These are phyloP conservation scores for Aspergillus persii DNA, from an alignment of 2,329 filamentous ascomycete genomes.

Conservation along the genomic window DNA sequence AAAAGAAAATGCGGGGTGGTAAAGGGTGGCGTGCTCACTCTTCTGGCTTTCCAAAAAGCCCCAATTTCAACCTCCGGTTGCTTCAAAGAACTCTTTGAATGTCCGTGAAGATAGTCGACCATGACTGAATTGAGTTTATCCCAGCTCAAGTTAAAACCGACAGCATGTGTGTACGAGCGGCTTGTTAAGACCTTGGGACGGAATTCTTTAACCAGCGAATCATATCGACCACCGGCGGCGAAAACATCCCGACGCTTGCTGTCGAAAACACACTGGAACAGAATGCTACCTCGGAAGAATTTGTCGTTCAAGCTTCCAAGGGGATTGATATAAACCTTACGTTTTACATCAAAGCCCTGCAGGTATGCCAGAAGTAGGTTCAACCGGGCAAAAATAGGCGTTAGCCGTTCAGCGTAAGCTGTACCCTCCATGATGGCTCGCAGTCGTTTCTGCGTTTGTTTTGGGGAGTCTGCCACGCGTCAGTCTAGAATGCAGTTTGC, in stretches of 20 bases:
- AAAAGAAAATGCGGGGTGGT: background rate
- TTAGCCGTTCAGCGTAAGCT: slow-evolving; percentile 50
- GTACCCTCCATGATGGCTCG: slow-evolving; percentile 55
- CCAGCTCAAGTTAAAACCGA: slow-evolving; percentile 89
- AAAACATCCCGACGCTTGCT: slow-evolving; percentile 78
- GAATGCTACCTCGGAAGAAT: slow-evolving; percentile 79
- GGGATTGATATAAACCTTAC: slow-evolving; percentile 80
- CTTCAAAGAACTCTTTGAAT: slow-evolving; percentile 60
- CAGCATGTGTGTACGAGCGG: slow-evolving; percentile 70
- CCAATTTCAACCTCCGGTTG: slow-evolving; percentile 64
- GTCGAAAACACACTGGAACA: slow-evolving; percentile 91
- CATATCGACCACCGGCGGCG: slow-evolving; percentile 90
- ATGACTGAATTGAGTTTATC: slow-evolving; percentile 71
- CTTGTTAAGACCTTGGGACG: slow-evolving; percentile 65
- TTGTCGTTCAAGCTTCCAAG: slow-evolving; percentile 86
- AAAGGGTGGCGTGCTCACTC: slow-evolving; percentile 49
- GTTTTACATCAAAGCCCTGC: slow-evolving; percentile 69
- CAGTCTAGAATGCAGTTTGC: slow-evolving; percentile 52
- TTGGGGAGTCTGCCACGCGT: slow-evolving; percentile 63
- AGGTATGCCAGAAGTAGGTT: slow-evolving; percentile 74
- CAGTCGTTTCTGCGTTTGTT: slow-evolving; percentile 68
- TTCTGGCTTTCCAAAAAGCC: slow-evolving; percentile 59
- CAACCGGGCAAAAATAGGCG: slow-evolving; percentile 69
- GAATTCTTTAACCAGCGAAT: slow-evolving; percentile 81
- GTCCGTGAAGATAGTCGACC: slow-evolving; percentile 49